Evolutionary conservation across 495 filamentous ascomycete species (phyloP), one percentile per base, ranked within the genome.

Genomic region (Neurospora sp.): DNA sequence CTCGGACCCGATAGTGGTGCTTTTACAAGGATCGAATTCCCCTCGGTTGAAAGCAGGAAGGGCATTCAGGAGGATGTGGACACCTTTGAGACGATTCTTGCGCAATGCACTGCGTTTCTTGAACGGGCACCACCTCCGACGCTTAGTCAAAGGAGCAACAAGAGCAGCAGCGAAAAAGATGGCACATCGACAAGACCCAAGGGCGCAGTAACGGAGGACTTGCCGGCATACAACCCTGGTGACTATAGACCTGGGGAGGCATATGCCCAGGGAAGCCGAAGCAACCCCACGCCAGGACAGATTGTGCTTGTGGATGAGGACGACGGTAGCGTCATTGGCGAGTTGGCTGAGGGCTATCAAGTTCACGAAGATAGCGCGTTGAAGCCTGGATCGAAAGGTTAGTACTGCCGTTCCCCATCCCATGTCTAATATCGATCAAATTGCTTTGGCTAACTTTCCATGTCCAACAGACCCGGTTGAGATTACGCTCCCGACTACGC

Each of bases 281-380:
- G 84, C 75, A 82, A 81, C 14, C 82, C 84, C 46, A 79, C 76
- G 39, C 83, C 82, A 8, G 93, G 93, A 8, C 90, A 93, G 78
- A 95, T 99, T 73, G 96, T 98, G n/a, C 85, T 99, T 3, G 84
- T 98, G 38, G 93, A 99, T 73, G 96, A 99, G 78, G 95, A 98
- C 74, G 90, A 99, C 85, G 96, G 93, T 69, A 95, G 91, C 79
- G 91, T 98, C 6, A 93, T 99, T 20, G 96, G 96, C 39, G 96
- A 98, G 78, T 85, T 99, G 73, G 86, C 89, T 37, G 92, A 95
- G 59, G 92, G 91, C 9, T 95, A 93, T 76, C 83, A 94, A 66
- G 85, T 97, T 39, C 86, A 94, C 22, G 96, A 96, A 75, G 87
- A 91, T 73, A 82, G 88, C 48, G 86, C 85, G 68, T 85, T 99